phyloP scores from a whole-genome alignment of 2,329 filamentous ascomycete genomes.

The Teratosphaeria destructans region DNA sequence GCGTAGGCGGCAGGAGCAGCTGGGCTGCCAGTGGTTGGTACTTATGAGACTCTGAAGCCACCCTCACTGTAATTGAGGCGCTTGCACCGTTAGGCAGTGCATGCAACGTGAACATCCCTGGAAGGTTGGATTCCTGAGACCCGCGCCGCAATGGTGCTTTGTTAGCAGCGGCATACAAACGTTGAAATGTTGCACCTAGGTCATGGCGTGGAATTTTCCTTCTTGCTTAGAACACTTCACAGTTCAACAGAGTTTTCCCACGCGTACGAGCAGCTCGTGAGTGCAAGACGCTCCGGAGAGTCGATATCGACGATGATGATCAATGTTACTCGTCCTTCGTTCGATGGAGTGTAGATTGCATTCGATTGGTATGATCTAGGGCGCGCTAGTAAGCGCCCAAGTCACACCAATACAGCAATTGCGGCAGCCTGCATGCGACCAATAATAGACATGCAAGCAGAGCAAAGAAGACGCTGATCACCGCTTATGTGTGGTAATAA shows the following conservation, averaged over 20 bases:
- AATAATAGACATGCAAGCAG: neutral
- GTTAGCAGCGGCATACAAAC: neutral
- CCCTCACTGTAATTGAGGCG: neutral
- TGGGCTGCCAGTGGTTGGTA: neutral
- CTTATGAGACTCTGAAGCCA: neutral
- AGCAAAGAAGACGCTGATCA: neutral
- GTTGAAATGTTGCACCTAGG: neutral
- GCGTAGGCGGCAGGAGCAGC: neutral
- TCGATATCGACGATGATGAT: neutral
- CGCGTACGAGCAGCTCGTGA: neutral
- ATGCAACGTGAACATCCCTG: neutral
- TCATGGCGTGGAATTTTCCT: neutral
- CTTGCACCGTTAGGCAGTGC: neutral
- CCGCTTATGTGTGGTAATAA: neutral
- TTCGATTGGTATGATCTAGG: neutral
- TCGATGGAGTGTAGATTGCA: neutral
- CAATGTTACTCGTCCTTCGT: neutral
- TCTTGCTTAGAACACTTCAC: neutral
- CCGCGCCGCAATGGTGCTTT: neutral
- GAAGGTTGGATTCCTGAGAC: neutral
- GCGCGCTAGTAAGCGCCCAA: neutral
- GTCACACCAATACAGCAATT: neutral
- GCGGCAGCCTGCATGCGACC: neutral
- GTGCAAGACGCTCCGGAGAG: neutral
- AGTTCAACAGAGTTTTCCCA: neutral